phyloP scores from a whole-genome alignment of 208 protist genomes.

The Acanthamoeba sp. region DNA sequence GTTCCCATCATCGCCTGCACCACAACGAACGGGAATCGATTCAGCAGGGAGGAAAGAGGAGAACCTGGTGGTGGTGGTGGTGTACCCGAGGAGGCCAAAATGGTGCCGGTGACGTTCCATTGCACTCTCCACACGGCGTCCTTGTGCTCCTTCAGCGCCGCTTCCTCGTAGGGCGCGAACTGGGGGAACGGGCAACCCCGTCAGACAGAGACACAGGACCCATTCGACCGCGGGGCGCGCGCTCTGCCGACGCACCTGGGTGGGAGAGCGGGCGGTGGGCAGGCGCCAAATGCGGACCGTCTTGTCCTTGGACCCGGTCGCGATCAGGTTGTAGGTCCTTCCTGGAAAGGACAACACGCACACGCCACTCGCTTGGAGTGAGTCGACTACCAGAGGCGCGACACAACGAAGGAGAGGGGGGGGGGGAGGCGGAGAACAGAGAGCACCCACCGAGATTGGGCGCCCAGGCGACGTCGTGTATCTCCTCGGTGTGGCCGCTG shows the following conservation, averaged over 20 bases:
- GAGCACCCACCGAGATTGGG: slow-evolving; percentile 81
- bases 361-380: neutral
- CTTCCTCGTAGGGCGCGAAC: slow-evolving; percentile 63
- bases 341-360: neutral
- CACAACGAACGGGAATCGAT: neutral
- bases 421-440: no score
- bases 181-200: neutral
- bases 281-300: slow-evolving; percentile 87
- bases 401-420: neutral
- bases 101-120: slow-evolving; percentile 92
- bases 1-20: slow-evolving; percentile 88
- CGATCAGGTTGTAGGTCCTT: slow-evolving; percentile 89
- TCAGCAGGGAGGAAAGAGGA: neutral
- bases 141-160: slow-evolving; percentile 81
- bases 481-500: slow-evolving; percentile 46
- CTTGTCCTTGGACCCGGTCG: slow-evolving; percentile 85
- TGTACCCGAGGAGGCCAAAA: slow-evolving; percentile 87
- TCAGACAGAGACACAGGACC: no score
- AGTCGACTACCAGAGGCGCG: neutral
- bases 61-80: no score
- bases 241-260: neutral
- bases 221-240: no score
- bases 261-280: slow-evolving; percentile 48
- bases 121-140: slow-evolving; percentile 90
- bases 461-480: slow-evolving; percentile 89